Conservation (phyloP, 1,284 basidiomycete species). For the Moniliella sp. region DNA sequence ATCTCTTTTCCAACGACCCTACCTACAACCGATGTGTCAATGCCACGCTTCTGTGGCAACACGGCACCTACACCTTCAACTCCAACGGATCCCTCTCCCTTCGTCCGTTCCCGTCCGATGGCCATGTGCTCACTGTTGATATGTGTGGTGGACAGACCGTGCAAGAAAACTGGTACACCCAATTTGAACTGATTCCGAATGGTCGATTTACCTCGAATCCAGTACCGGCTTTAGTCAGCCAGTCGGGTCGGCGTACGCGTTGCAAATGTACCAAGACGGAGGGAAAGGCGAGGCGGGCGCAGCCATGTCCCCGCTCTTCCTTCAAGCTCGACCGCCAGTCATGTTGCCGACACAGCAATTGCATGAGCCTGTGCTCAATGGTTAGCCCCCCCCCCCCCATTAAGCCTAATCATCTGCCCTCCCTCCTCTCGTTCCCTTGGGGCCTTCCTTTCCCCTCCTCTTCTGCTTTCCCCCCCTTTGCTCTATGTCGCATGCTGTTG, state of each 20-base stretch:
- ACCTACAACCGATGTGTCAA: conserved; percentile 18
- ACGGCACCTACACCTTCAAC: conserved; percentile 23
- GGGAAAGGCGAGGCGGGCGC: not conserved
- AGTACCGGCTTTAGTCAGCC: not conserved
- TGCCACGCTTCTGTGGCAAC: conserved; percentile 29
- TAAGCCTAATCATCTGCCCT: too few species aligned
- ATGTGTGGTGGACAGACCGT: conserved; percentile 4
- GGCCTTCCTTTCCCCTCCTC: too few species aligned
- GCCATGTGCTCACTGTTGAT: conserved; percentile 7
- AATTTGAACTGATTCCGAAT: conserved; percentile 14
- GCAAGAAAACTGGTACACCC: not conserved
- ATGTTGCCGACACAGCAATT: not conserved
- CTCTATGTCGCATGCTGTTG: too few species aligned
- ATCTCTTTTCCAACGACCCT: conserved; percentile 2
- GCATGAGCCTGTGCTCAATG: not conserved
- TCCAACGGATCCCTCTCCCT: conserved; percentile 11
- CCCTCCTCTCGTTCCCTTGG: too few species aligned
- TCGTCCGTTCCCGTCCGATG: conserved; percentile 11
- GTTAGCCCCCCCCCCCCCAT: too few species aligned
- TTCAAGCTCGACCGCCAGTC: not conserved
- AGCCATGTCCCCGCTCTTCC: not conserved
- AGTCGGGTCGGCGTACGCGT: not conserved
- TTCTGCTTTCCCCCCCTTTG: too few species aligned
- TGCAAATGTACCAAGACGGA: not conserved
- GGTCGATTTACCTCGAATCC: conserved; percentile 10